Percentiles rank a stretch among this genome's conserved stretches.
These are phyloP conservation scores for Hypoxylon sp. DNA, from an alignment of 2,329 filamentous ascomycete species.

Conservation along the genomic window DNA sequence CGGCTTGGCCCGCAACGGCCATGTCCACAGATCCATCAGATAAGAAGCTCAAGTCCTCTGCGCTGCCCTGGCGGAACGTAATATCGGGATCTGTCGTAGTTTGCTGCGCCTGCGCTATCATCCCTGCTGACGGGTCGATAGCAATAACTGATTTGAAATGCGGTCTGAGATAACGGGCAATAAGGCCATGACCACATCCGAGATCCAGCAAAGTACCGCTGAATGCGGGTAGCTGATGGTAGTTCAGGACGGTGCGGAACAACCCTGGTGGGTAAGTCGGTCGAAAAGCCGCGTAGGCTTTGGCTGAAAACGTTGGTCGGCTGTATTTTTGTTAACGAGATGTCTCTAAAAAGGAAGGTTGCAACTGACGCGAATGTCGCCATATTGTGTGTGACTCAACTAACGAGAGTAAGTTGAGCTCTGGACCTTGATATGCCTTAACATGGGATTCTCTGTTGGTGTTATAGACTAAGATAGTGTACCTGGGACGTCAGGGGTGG, in stretches of 20 bases:
- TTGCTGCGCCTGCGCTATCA: slow-evolving; percentile 67
- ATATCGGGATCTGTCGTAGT: slow-evolving; percentile 62
- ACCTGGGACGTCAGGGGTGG: slow-evolving; percentile 6
- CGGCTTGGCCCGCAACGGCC: slow-evolving; percentile 68
- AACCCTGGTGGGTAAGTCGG: slow-evolving; percentile 70
- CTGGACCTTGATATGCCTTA: slow-evolving; percentile 14
- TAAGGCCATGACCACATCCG: slow-evolving; percentile 74
- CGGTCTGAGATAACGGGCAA: slow-evolving; percentile 67
- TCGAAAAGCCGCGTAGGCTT: slow-evolving; percentile 72
- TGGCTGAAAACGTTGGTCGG: slow-evolving; percentile 69
- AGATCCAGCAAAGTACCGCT: slow-evolving; percentile 66
- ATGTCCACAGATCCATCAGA: slow-evolving; percentile 66
- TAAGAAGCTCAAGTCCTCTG: slow-evolving; percentile 69
- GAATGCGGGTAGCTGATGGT: slow-evolving; percentile 61
- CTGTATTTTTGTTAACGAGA: slow-evolving; percentile 55
- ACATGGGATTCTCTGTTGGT: slow-evolving; percentile 29
- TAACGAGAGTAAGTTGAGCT: slow-evolving; percentile 38
- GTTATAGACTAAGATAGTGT: slow-evolving; percentile 19
- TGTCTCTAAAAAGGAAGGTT: slow-evolving; percentile 23
- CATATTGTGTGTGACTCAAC: slow-evolving; percentile 55
- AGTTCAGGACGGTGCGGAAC: slow-evolving; percentile 67
- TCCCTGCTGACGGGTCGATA: slow-evolving; percentile 70
- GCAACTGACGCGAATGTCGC: slow-evolving; percentile 64
- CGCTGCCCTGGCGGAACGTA: slow-evolving; percentile 63
- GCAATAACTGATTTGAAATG: slow-evolving; percentile 67